A percentile compares a stretch with the other conserved stretches of the same genome.
Evolutionary conservation across 768 basidiomycete genomes (phyloP).

Genomic region (Dentipellis sp.): DNA sequence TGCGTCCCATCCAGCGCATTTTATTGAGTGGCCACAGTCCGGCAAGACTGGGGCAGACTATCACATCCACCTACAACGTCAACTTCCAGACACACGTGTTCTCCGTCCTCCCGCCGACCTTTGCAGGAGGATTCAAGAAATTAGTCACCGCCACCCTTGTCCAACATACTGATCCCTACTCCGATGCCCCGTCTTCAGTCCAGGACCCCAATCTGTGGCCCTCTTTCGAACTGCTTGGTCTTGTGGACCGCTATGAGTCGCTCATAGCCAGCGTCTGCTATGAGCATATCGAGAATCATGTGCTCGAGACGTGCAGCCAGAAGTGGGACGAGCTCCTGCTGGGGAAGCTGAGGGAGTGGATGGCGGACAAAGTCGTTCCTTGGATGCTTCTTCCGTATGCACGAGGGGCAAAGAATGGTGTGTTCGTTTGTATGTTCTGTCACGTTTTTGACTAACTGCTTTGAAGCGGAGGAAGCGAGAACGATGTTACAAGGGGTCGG

Average conservation of each 20-base stretch:
- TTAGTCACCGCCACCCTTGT: conserved; percentile 52
- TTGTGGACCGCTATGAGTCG: conserved; percentile 77
- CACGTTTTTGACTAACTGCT: background rate
- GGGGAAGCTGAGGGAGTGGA: conserved; percentile 58
- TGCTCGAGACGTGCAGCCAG: conserved; percentile 53
- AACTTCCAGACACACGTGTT: conserved; percentile 70
- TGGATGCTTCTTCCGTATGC: conserved; percentile 85
- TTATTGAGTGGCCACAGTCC: conserved; percentile 4
- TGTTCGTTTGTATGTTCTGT: conserved; percentile 10
- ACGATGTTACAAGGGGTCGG: conserved; percentile 69
- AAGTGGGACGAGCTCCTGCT: conserved; percentile 66
- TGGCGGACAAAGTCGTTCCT: conserved; percentile 67
- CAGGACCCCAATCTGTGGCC: conserved; percentile 38
- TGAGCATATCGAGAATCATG: conserved; percentile 72
- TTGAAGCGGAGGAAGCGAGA: conserved; percentile 58
- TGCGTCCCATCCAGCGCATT: conserved; percentile 2
- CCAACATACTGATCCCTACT: conserved; percentile 4
- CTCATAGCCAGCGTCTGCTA: conserved; percentile 80
- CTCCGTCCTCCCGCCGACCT: conserved; percentile 59
- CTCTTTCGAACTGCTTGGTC: conserved; percentile 59
- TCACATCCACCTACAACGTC: conserved; percentile 52
- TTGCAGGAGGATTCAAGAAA: conserved; percentile 57
- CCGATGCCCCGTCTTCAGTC: conserved; percentile 17
- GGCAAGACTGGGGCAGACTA: conserved; percentile 48
- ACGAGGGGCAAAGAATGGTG: conserved; percentile 48